Base-by-base conservation (phyloP, 2,329 filamentous ascomycete genomes). In the Cercospora brassicicola region DNA sequence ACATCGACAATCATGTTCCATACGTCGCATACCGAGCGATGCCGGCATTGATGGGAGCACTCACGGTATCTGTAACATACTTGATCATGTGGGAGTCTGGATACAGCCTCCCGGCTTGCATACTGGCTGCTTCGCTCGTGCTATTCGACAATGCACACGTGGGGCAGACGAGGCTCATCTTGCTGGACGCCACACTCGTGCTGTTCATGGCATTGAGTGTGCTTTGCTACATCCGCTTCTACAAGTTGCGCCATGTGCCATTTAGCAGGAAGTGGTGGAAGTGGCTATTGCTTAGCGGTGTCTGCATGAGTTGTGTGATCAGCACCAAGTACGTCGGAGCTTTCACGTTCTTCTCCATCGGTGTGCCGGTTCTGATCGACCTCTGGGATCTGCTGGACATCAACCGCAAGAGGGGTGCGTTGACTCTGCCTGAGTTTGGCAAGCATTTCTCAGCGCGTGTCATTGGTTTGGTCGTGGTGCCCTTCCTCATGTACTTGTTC, bases 51-150 rank as follows among this genome's bases (percentile, higher is more conserved):
- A 88, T 98, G 74, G 95, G 95, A 73, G 91, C 95, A 66, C 84
- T 99, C 73, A 99, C 95, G 10, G 93, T 99, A 62, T 91, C 94
- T n/a, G 91, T 94, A 59, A 90, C 92, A 66, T 99, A 96, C 81
- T 83, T 96, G 79, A 99, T 97, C 81, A 99, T 99, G 95, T 99
- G 95, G 95, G 95, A 99, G 82, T 98, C 95, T 60, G 95, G 94
- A 71, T 99, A 99, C 82, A 97, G 93, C 72, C 85, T 99, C 51
- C 95, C 95, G 10, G 95, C 95, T 66, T 96, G 92, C 79, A 84
- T 98, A 65, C 85, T 97, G 66, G 93, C 95, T 6, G 88, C 95
- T 45, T 89, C 91, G 30, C 84, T 99, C 39, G 86, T 99, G 71
- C 90, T 99, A 53, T 92, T 99, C 76, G 95, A 99, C 83, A 99